A percentile compares a stretch with the other conserved stretches of the same genome.
Conservation (phyloP, 805 yeast genomes). For the Candida verbasci region DNA sequence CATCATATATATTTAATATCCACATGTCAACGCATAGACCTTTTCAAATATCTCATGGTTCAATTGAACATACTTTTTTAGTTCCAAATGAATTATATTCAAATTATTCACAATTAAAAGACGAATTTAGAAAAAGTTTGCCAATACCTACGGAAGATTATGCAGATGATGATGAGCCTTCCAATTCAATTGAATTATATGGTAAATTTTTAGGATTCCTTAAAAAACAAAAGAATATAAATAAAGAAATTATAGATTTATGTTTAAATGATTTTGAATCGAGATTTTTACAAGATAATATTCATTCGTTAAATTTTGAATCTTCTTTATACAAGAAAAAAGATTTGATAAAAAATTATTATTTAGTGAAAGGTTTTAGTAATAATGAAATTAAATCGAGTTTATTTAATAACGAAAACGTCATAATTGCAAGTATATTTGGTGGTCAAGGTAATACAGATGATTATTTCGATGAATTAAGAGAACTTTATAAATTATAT, state of each 20-base stretch:
- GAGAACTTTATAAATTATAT: slow-evolving; percentile 77
- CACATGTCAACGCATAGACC: slow-evolving; percentile 50
- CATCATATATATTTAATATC: too few species aligned
- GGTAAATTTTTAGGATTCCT: slow-evolving; percentile 79
- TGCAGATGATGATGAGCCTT: slow-evolving; percentile 84
- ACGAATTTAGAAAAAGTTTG: slow-evolving; percentile 73
- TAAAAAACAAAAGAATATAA: slow-evolving; percentile 46
- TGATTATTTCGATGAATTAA: slow-evolving; percentile 93
- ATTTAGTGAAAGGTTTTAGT: slow-evolving; percentile 33
- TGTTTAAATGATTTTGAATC: slow-evolving; percentile 81
- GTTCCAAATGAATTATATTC: slow-evolving; percentile 80
- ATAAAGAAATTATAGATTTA: slow-evolving; percentile 63
- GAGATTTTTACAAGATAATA: slow-evolving; percentile 66
- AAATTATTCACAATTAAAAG: slow-evolving; percentile 80
- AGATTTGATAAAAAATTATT: slow-evolving; percentile 74
- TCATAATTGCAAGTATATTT: slow-evolving; percentile 76
- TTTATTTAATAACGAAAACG: slow-evolving; percentile 60
- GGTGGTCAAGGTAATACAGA: slow-evolving; percentile 99
- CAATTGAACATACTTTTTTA: slow-evolving; percentile 81
- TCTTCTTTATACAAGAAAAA: slow-evolving; percentile 72
- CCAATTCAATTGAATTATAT: slow-evolving; percentile 79
- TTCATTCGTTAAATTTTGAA: slow-evolving; percentile 78
- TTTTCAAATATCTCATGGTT: slow-evolving; percentile 75
- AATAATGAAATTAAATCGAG: slow-evolving; percentile 28
- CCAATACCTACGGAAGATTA: slow-evolving; percentile 80